A percentile compares a stretch with the other conserved stretches of the same genome.
phyloP scores from a whole-genome alignment of 2,329 filamentous ascomycete genomes.

The Ramularia collo-cygni region DNA sequence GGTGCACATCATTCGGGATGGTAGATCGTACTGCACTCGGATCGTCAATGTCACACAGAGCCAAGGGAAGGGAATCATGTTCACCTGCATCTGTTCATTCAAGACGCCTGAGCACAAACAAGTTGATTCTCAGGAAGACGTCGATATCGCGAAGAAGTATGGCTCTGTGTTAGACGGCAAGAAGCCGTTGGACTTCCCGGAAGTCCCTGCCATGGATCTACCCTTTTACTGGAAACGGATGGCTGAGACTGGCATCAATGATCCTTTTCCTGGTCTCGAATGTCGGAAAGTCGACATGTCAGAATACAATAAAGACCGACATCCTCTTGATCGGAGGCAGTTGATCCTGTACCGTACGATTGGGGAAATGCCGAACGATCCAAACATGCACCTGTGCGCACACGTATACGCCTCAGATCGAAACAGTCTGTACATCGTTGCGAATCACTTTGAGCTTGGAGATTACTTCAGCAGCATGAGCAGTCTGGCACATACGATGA shows the following conservation, averaged over 20 bases:
- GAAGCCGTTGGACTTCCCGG: slow-evolving; percentile 26
- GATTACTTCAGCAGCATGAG: slow-evolving; percentile 38
- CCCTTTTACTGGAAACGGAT: slow-evolving; percentile 31
- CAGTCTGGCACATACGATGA: slow-evolving; percentile 43
- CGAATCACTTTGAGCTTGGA: slow-evolving; percentile 42
- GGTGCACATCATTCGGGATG: slow-evolving; percentile 46
- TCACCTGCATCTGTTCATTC: slow-evolving; percentile 48
- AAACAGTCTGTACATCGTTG: slow-evolving; percentile 48
- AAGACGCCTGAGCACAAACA: slow-evolving; percentile 37
- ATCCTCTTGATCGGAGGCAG: slow-evolving; percentile 34
- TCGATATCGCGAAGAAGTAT: slow-evolving; percentile 33
- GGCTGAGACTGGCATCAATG: slow-evolving; percentile 32
- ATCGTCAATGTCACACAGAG: slow-evolving; percentile 47
- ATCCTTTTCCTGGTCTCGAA: slow-evolving; percentile 40
- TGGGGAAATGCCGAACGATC: slow-evolving; percentile 32
- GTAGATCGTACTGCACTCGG: slow-evolving; percentile 46
- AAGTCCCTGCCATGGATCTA: slow-evolving; percentile 31
- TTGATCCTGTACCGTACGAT: slow-evolving; percentile 42
- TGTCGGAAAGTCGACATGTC: slow-evolving; percentile 49
- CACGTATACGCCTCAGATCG: slow-evolving; percentile 53
- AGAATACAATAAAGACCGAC: slow-evolving; percentile 37
- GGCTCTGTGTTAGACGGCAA: slow-evolving; percentile 29
- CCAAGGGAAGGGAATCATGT: slow-evolving; percentile 41
- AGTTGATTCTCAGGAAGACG: slow-evolving; percentile 30
- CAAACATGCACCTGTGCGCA: slow-evolving; percentile 51